phyloP scores from a whole-genome alignment of 371 early-diverging fungal species.

The Mucor indicus region DNA sequence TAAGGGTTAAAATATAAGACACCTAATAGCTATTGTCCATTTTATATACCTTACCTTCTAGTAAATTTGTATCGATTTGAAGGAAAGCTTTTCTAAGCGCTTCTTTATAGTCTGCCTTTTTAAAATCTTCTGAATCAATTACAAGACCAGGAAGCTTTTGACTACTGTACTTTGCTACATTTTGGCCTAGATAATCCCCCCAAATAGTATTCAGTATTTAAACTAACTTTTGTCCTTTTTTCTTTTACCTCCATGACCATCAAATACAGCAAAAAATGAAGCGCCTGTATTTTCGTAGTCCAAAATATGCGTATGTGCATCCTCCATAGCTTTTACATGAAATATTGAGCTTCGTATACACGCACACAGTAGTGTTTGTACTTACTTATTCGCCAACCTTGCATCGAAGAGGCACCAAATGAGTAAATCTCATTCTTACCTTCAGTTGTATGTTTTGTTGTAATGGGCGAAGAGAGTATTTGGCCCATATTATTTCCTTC shows the following conservation, averaged over 20 bases:
- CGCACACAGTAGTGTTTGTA: neutral
- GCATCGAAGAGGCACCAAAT: conserved; percentile 91
- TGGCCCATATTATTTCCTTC: conserved; percentile 78
- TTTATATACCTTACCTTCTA: too few relatives aligned
- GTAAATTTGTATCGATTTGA: conserved; percentile 76
- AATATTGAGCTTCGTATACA: neutral
- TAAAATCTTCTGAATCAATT: conserved; percentile 59
- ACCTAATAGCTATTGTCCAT: too few relatives aligned
- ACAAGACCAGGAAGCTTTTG: conserved; percentile 69
- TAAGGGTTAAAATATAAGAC: too few relatives aligned
- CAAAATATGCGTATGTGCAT: conserved; percentile 89
- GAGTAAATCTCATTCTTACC: conserved; percentile 72
- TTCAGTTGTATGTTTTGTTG: conserved; percentile 77
- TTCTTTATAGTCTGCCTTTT: conserved; percentile 55
- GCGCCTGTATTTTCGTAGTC: conserved; percentile 54
- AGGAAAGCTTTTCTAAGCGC: conserved; percentile 83
- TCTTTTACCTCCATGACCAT: conserved; percentile 91
- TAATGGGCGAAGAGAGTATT: conserved; percentile 90
- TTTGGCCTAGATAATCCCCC: conserved; percentile 43
- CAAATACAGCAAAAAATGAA: conserved; percentile 94
- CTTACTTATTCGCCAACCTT: conserved; percentile 96
- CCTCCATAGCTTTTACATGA: conserved; percentile 85
- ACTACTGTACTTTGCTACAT: conserved; percentile 86
- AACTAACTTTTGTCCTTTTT: too few relatives aligned
- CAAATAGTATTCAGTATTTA: neutral